Conservation (phyloP, 768 basidiomycete genomes). For the Tylopilus rubrobrunneus region DNA sequence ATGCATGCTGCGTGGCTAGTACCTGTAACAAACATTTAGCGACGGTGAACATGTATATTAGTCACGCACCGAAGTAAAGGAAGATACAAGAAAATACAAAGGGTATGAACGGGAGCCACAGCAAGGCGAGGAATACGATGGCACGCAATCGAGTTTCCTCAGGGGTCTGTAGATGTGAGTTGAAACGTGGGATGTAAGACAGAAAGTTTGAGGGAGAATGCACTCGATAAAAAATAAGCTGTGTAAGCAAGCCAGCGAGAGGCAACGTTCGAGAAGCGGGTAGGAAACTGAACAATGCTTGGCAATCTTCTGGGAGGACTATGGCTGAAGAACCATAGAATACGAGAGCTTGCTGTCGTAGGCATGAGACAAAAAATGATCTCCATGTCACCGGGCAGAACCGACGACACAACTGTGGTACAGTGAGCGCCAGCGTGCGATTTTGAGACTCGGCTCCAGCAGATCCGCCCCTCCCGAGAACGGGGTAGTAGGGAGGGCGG, state of each 20-base stretch:
- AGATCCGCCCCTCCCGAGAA: too few relatives aligned
- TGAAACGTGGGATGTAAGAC: not conserved
- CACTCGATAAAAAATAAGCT: not conserved
- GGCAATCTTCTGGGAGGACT: not conserved
- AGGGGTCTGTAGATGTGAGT: not conserved
- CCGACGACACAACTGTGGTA: too few relatives aligned
- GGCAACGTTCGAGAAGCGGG: not conserved
- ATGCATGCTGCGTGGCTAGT: not conserved
- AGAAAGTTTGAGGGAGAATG: too few relatives aligned
- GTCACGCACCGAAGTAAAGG: not conserved
- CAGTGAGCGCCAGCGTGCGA: too few relatives aligned
- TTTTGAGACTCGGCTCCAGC: too few relatives aligned
- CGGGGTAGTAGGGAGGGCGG: too few relatives aligned
- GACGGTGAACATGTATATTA: not conserved
- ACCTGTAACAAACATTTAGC: not conserved
- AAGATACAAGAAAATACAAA: not conserved
- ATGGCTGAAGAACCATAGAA: not conserved
- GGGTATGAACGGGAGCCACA: not conserved
- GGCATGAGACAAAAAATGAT: too few relatives aligned
- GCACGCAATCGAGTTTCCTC: not conserved
- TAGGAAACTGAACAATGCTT: not conserved
- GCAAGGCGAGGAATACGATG: not conserved
- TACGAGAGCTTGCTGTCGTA: not conserved
- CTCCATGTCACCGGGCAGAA: too few relatives aligned
- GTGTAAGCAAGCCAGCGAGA: not conserved